Evolutionary conservation across 768 basidiomycete species (phyloP), one percentile per base, ranked within the genome.

Genomic region (Amanita exitialis): DNA sequence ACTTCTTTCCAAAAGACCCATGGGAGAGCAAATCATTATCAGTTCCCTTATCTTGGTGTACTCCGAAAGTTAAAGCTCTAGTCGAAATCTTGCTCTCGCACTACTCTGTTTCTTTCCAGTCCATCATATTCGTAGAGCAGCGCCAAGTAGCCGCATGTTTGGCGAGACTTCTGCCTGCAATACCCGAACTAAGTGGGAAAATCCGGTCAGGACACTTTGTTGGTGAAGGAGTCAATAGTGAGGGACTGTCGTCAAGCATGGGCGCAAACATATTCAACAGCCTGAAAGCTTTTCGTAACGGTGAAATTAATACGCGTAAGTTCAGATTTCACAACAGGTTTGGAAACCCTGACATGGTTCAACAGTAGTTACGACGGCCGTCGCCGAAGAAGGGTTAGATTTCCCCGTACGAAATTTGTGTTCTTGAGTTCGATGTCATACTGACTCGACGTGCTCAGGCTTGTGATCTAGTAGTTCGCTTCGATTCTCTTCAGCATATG

Each of bases 381-480:
- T 94, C 12, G 92, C 90, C 0, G 92, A 95, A 64, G 92, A 95
- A 69, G 92, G 92, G 0, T 74, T 95, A 15, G 91, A 95, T 62
- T 90, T 95, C 67, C 86, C 85, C 20, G 84, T 86, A 59, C 49
- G 77, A 57, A 28, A 21, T 42, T 4, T 18, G 36, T 20, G 15
- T 44, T 13, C 28, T 4, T 37, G 3, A 41, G 49, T 51, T 38
- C 55, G 32, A 32, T 32, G 49, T 39, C 38, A 47, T 28, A 23
- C 37, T 16, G 44, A 56, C 13, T n/a, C 35, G 89, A 4, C 32
- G 23, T 39, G 18, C 34, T 2, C 16, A 51, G 50, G 50, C 83
- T 9, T 93, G 90, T 63, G 86, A 90, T 59, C 71, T 93, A 6
- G 87, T 92, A 41, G 74, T 94, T 56, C 86, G 91, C 4, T 93